Evolutionary conservation across 177 flowering plant genomes (phyloP), one percentile per base, ranked within the genome.

Genomic region (Vitis hybrid): DNA sequence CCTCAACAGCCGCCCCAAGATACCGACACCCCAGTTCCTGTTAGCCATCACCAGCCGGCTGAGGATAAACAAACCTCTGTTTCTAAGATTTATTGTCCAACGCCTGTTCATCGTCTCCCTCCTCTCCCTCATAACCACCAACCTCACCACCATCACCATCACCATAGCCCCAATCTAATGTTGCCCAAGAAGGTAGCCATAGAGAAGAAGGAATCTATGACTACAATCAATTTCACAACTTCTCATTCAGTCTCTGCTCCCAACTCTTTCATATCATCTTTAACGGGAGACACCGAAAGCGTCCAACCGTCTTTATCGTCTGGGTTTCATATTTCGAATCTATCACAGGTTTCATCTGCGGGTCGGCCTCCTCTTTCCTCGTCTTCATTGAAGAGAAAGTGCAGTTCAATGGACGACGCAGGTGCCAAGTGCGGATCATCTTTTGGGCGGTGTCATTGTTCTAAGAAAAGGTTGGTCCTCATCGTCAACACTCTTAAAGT

Each of bases 321-420:
- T 9, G 90, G 90, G 12, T 88, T 89, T 64, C 91, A 86, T 74
- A 78, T 90, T 45, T 81, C 87, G 0, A 75, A 82, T 60, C 72
- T 83, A 21, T 85, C 89, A 3, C 82, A 79, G 69, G 83, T 80
- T 1, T 83, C 88, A 2, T 87, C 92, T 10, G 75, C 80, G 5
- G 94, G 91, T 1, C 73, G 84, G 48, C 94, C 97, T 0, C 92
- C 94, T 56, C 72, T 84, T 52, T 83, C 87, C 0, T 78, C 90
- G 3, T 75, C 89, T 1, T 89, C 93, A 13, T 62, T 84, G 75
- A 95, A 93, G 82, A 81, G 96, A 61, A 91, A 87, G 86, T 89
- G 95, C 69, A 83, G 74, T 57, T 87, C 93, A 15, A 75, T 83
- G 70, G 94, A 90, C 34, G 94, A 84, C 32, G 74, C 81, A 0